A percentile compares a stretch with the other conserved stretches of the same genome.
phyloP scores from a whole-genome alignment of 2,329 filamentous ascomycete species.

The Exophiala oligosperma region DNA sequence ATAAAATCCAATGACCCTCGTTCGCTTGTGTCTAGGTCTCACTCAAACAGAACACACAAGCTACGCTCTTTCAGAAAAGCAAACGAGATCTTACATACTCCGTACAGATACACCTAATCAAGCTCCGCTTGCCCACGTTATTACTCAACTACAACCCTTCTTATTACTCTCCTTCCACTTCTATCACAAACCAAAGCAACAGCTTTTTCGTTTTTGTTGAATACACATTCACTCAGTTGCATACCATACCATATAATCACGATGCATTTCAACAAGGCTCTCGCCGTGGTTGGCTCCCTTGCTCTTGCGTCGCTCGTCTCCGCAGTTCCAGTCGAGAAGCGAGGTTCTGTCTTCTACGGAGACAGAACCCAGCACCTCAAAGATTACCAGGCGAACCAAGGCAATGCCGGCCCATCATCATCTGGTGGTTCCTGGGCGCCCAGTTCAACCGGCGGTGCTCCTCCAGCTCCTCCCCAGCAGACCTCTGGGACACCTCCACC shows the following conservation, averaged over 20 bases:
- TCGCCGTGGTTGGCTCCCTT: conserved; percentile 16
- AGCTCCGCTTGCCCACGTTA: background rate
- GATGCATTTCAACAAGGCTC: conserved; percentile 17
- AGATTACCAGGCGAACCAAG: conserved; percentile 1
- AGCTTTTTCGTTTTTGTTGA: conserved; percentile 5
- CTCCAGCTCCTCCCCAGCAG: background rate
- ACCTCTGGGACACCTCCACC: background rate
- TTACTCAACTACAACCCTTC: background rate
- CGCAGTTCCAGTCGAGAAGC: conserved; percentile 20
- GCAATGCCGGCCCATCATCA: background rate
- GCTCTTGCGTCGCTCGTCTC: conserved; percentile 21
- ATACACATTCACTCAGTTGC: conserved; percentile 17
- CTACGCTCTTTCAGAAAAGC: conserved; percentile 7
- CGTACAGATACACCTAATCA: background rate
- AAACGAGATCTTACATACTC: background rate
- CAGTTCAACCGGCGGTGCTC: background rate
- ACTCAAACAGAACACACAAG: conserved; percentile 5
- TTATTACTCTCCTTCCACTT: background rate
- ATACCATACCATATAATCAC: conserved; percentile 7
- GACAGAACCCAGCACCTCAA: conserved; percentile 10
- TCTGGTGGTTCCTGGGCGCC: conserved; percentile 10
- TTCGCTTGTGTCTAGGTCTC: conserved; percentile 9
- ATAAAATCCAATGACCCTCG: conserved; percentile 7
- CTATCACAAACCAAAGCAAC: background rate
- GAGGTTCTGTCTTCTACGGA: conserved; percentile 12